phyloP scores from a whole-genome alignment of 208 protist species.

The Entamoeba histolytica region DNA sequence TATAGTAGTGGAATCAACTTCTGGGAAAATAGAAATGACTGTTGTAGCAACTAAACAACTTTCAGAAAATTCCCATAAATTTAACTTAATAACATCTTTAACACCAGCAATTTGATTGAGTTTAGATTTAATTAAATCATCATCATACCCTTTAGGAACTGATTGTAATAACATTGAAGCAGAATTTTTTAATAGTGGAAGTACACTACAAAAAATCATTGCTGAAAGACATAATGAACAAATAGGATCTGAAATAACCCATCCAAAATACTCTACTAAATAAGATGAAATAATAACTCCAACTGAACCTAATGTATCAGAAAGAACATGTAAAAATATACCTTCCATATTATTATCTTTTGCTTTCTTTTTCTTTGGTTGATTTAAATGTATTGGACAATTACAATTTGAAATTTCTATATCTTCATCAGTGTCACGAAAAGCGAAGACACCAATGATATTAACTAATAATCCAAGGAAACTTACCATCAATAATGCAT shows the following conservation, averaged over 20 bases:
- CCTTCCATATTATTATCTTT: slow-evolving; percentile 8
- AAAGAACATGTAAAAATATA: slow-evolving; percentile 16
- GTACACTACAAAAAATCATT: background rate
- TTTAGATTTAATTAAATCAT: background rate
- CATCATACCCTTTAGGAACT: background rate
- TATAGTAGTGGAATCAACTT: background rate
- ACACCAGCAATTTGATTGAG: background rate
- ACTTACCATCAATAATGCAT: slow-evolving; percentile 1
- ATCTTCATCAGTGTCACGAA: background rate
- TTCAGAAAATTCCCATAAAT: background rate
- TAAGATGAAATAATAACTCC: slow-evolving; percentile 9
- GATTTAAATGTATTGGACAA: background rate
- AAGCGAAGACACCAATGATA: slow-evolving; percentile 6
- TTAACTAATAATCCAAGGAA: slow-evolving; percentile 8
- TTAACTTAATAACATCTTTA: background rate
- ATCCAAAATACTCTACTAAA: background rate
- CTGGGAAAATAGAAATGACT: background rate
- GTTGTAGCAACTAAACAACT: background rate
- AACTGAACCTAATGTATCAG: slow-evolving; percentile 14
- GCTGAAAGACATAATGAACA: background rate
- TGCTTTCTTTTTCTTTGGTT: background rate
- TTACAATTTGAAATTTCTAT: background rate
- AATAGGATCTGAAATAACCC: background rate
- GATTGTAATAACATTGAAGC: background rate
- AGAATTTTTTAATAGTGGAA: slow-evolving; percentile 5